These are phyloP conservation scores for Debaryomyces singareniensis DNA, from an alignment of 1,139 yeast genomes.

Conservation along the genomic window DNA sequence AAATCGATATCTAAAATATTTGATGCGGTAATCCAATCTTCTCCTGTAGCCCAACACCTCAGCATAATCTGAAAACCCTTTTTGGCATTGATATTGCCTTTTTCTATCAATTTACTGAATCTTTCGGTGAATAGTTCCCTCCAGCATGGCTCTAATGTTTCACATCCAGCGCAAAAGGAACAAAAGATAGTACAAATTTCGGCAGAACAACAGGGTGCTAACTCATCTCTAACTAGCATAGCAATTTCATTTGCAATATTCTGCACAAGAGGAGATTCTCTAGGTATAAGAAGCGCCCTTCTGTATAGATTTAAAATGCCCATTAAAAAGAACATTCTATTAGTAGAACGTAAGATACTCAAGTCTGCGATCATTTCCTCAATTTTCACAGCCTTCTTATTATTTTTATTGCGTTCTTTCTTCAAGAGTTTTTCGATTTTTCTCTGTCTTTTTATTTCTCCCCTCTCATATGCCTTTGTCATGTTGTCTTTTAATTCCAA, in stretches of 20 bases:
- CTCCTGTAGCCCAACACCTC: slow-evolving; percentile 52
- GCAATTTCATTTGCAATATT: slow-evolving; percentile 40
- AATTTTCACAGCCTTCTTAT: slow-evolving; percentile 12
- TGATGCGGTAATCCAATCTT: slow-evolving; percentile 53
- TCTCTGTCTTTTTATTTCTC: slow-evolving; percentile 27
- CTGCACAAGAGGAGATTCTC: slow-evolving; percentile 40
- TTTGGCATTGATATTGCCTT: slow-evolving; percentile 46
- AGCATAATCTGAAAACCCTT: slow-evolving; percentile 44
- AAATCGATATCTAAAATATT: slow-evolving; percentile 38
- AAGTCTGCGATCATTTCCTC: slow-evolving; percentile 25
- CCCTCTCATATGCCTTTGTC: slow-evolving; percentile 22
- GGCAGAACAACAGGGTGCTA: slow-evolving; percentile 44
- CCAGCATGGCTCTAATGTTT: slow-evolving; percentile 30
- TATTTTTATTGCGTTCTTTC: slow-evolving; percentile 7
- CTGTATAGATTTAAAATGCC: slow-evolving; percentile 54
- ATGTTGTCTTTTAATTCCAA: slow-evolving; percentile 40
- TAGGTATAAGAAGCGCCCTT: slow-evolving; percentile 44
- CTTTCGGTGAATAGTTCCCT: slow-evolving; percentile 32
- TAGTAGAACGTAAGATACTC: slow-evolving; percentile 43
- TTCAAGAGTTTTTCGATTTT: slow-evolving; percentile 14
- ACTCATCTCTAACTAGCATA: slow-evolving; percentile 22
- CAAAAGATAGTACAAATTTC: slow-evolving; percentile 53
- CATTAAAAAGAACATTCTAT: slow-evolving; percentile 47
- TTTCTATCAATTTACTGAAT: slow-evolving; percentile 28
- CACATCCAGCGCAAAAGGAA: slow-evolving; percentile 56